Evolutionary conservation across 2,329 filamentous ascomycete genomes (phyloP).

Genomic region (Sordariomycetes sp.): DNA sequence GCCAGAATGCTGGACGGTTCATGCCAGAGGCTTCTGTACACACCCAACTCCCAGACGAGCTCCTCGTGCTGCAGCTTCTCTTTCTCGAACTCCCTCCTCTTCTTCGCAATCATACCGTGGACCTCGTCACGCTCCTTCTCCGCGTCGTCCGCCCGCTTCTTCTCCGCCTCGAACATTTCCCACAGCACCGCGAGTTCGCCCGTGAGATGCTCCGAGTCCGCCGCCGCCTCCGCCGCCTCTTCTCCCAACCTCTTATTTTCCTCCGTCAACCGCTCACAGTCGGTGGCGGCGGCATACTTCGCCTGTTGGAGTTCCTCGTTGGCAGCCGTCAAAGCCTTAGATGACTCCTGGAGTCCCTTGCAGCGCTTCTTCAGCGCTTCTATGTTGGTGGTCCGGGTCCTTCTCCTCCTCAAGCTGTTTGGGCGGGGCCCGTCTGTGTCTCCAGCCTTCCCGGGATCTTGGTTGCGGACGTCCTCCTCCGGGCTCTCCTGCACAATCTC

Average conservation of each 20-base stretch:
- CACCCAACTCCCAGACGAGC: neutral
- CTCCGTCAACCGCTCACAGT: neutral
- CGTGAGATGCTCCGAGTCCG: neutral
- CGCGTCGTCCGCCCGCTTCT: neutral
- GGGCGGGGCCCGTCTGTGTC: neutral
- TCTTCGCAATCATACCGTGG: neutral
- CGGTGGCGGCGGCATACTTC: neutral
- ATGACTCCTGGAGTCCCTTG: neutral
- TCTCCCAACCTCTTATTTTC: neutral
- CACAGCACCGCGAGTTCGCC: neutral
- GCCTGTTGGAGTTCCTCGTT: neutral
- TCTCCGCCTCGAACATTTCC: neutral
- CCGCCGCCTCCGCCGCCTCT: neutral
- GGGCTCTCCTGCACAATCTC: neutral
- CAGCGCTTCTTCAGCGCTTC: neutral
- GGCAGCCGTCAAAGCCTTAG: neutral
- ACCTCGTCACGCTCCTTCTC: neutral
- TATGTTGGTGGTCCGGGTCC: neutral
- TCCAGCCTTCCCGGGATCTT: neutral
- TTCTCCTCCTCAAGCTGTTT: neutral
- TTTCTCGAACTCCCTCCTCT: neutral
- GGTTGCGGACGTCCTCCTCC: neutral
- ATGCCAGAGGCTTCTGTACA: neutral
- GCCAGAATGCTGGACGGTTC: neutral
- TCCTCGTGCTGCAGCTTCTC: neutral